phyloP scores from a whole-genome alignment of 2,329 filamentous ascomycete species.

The Chaetomiaceae sp. region DNA sequence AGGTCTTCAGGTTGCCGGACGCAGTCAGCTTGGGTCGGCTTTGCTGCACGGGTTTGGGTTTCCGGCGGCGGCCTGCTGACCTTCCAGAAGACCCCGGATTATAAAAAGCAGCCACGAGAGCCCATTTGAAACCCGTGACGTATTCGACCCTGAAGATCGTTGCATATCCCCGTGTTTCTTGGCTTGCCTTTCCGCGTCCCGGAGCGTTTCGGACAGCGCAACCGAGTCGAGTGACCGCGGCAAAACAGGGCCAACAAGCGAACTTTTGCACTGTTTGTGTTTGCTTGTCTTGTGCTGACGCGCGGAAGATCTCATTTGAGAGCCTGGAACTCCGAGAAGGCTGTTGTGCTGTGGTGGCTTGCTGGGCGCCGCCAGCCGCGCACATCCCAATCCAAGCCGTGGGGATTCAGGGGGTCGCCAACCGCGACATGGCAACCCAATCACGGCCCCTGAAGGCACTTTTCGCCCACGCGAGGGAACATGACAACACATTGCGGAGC shows the following conservation, averaged over 20 bases:
- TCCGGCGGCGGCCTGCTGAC: background rate
- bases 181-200: background rate
- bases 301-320: background rate
- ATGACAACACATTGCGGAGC: slow-evolving; percentile 7
- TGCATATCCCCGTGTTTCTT: slow-evolving; percentile 6
- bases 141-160: slow-evolving; percentile 19
- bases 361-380: background rate
- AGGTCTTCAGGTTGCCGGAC: background rate
- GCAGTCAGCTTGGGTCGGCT: background rate
- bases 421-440: slow-evolving; percentile 21
- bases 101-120: slow-evolving; percentile 11
- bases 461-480: slow-evolving; percentile 10
- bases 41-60: background rate
- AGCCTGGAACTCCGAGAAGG: background rate
- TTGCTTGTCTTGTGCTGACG: background rate
- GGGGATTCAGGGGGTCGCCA: slow-evolving; percentile 17
- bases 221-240: slow-evolving; percentile 1
- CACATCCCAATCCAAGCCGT: background rate
- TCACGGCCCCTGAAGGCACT: slow-evolving; percentile 4
- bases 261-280: background rate
- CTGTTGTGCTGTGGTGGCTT: background rate
- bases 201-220: slow-evolving; percentile 16
- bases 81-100: background rate
- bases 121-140: slow-evolving; percentile 14
- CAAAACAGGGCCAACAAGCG: background rate